Percentiles rank a stretch among this genome's conserved stretches.
phyloP scores from a whole-genome alignment of 495 filamentous ascomycete species.

The Neurospora sp. region DNA sequence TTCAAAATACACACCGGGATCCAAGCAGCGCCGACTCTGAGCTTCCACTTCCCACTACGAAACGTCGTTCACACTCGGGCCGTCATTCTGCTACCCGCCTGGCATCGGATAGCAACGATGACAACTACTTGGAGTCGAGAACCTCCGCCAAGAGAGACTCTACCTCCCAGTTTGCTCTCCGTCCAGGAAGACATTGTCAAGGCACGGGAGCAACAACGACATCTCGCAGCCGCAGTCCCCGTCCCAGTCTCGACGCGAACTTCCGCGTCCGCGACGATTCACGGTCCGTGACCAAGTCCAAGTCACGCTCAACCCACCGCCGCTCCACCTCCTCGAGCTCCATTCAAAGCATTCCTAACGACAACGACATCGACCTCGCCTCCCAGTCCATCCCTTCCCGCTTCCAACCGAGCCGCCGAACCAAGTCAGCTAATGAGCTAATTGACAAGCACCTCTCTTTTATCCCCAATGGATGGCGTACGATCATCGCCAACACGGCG shows the following conservation, averaged over 20 bases:
- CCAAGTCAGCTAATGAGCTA: neutral
- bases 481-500: neutral
- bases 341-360: neutral
- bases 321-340: neutral
- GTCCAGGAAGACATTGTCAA: neutral
- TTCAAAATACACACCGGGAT: neutral
- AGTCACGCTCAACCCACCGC: neutral
- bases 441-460: neutral
- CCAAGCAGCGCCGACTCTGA: neutral
- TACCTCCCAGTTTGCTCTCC: neutral
- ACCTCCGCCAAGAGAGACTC: neutral
- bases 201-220: neutral
- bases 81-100: neutral
- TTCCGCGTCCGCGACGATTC: neutral
- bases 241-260: neutral
- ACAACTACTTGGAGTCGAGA: neutral
- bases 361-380: neutral
- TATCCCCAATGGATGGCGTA: neutral
- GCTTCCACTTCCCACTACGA: neutral
- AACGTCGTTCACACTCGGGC: neutral
- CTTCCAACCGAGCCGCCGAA: neutral
- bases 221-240: neutral
- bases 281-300: neutral
- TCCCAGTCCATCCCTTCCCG: neutral
- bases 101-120: neutral